A percentile compares a stretch with the other conserved stretches of the same genome.
phyloP scores from a whole-genome alignment of 176 grass and related monocot species.

The Cenchrus americanus region DNA sequence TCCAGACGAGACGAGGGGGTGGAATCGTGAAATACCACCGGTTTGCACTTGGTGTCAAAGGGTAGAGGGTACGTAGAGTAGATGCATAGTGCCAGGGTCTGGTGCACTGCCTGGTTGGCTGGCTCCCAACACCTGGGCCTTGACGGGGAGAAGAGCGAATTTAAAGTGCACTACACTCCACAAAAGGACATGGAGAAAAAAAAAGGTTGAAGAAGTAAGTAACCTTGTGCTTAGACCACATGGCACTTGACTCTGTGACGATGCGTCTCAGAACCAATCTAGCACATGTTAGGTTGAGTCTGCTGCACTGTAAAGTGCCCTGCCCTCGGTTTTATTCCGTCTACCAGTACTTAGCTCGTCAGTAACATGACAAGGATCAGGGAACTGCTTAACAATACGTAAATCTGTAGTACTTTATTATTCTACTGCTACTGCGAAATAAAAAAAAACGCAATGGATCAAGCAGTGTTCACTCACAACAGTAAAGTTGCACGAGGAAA shows the following conservation, averaged over 20 bases:
- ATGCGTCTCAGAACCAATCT: slow-evolving; percentile 5
- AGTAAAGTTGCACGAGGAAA: neutral
- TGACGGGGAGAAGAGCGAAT: neutral
- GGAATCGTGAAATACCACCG: neutral
- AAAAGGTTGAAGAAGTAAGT: slow-evolving; percentile 11
- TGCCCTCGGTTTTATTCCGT: slow-evolving; percentile 4
- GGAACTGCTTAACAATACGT: too few relatives aligned
- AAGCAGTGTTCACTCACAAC: neutral
- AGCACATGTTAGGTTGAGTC: slow-evolving; percentile 57
- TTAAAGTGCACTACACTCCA: neutral
- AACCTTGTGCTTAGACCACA: slow-evolving; percentile 7
- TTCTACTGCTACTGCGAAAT: neutral
- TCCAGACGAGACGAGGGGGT: neutral
- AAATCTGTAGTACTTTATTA: too few relatives aligned
- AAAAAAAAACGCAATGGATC: neutral
- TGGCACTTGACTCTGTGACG: neutral
- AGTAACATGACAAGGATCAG: neutral
- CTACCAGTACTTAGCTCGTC: neutral
- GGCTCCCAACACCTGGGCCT: slow-evolving; percentile 31
- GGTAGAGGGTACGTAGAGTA: neutral
- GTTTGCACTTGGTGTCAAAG: too few relatives aligned
- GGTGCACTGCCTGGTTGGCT: slow-evolving; percentile 26
- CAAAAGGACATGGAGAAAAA: slow-evolving; percentile 3
- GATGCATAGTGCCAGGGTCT: slow-evolving; percentile 5
- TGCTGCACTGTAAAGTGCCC: slow-evolving; percentile 43